These are phyloP conservation scores for Calonectria montana DNA, from an alignment of 2,329 filamentous ascomycete species.

Conservation along the genomic window DNA sequence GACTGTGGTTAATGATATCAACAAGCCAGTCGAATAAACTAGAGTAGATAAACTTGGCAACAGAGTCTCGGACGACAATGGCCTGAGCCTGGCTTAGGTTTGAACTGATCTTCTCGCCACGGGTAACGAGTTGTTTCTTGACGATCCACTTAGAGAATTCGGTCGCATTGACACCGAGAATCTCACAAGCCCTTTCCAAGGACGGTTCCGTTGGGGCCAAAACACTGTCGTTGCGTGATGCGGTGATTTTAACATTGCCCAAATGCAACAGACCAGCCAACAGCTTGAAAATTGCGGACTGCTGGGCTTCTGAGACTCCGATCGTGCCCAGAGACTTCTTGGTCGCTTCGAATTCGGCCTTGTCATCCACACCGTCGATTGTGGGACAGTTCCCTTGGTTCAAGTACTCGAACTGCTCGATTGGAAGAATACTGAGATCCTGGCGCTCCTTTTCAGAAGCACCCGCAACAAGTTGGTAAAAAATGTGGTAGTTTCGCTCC, in stretches of 20 bases:
- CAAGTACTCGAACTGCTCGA: conserved; percentile 94
- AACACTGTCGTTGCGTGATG: conserved; percentile 88
- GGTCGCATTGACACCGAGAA: conserved; percentile 86
- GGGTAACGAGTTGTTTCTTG: conserved; percentile 97
- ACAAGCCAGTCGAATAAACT: conserved; percentile 99
- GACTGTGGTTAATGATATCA: conserved; percentile 91
- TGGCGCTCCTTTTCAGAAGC: conserved; percentile 86
- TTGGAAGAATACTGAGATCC: conserved; percentile 80
- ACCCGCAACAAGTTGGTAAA: conserved; percentile 96
- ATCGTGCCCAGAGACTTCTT: conserved; percentile 89
- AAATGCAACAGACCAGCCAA: conserved; percentile 92
- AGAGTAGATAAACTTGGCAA: conserved; percentile 98
- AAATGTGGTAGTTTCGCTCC: conserved; percentile 99
- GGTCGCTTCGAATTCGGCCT: conserved; percentile 91
- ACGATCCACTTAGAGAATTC: conserved; percentile 98
- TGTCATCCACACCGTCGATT: conserved; percentile 96
- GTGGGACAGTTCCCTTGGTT: conserved; percentile 93
- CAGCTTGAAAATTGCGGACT: conserved; percentile 88
- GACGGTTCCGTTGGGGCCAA: conserved; percentile 85
- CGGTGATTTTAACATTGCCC: conserved; percentile 95
- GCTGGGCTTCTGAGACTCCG: conserved; percentile 79
- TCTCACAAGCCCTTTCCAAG: conserved; percentile 81
- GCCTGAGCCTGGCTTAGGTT: conserved; percentile 95
- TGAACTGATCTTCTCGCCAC: conserved; percentile 97
- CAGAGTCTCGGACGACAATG: conserved; percentile 93